These are phyloP conservation scores for Pichia pseudocactophila DNA, from an alignment of 805 yeast genomes.

Conservation along the genomic window DNA sequence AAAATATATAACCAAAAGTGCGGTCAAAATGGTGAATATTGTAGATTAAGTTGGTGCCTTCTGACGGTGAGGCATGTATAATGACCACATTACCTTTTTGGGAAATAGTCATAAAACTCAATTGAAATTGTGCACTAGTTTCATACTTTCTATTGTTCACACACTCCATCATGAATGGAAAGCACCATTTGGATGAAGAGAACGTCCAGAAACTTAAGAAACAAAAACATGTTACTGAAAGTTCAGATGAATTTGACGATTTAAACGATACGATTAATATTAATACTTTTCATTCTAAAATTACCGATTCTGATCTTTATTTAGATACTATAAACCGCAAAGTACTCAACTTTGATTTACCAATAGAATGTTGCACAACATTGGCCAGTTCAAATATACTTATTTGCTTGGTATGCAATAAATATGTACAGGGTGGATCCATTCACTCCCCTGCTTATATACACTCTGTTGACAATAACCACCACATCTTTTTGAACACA, in stretches of 20 bases:
- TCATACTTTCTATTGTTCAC: too few relatives aligned
- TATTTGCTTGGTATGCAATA: slow-evolving; percentile 68
- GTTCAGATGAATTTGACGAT: slow-evolving; percentile 7
- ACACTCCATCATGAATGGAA: too few relatives aligned
- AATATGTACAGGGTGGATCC: slow-evolving; percentile 61
- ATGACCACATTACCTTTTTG: not conserved
- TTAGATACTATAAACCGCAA: slow-evolving; percentile 36
- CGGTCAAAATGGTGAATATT: too few relatives aligned
- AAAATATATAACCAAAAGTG: too few relatives aligned
- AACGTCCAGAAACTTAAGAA: not conserved
- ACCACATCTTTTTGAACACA: slow-evolving; percentile 55
- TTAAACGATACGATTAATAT: slow-evolving; percentile 6
- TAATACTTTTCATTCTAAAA: not conserved
- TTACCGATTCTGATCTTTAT: slow-evolving; percentile 19
- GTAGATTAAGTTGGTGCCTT: too few relatives aligned
- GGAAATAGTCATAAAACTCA: not conserved
- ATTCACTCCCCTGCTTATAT: slow-evolving; percentile 54
- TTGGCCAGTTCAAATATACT: slow-evolving; percentile 54
- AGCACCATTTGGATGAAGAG: too few relatives aligned
- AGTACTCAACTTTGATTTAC: slow-evolving; percentile 58
- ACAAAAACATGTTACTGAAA: not conserved
- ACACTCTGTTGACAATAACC: slow-evolving; percentile 56
- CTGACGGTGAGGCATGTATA: too few relatives aligned
- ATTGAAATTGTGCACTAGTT: too few relatives aligned
- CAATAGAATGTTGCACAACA: slow-evolving; percentile 56